Percentiles rank a stretch among this genome's conserved stretches.
Conservation (phyloP, 352 stramenopile species). For the Achlya hypogyna region DNA sequence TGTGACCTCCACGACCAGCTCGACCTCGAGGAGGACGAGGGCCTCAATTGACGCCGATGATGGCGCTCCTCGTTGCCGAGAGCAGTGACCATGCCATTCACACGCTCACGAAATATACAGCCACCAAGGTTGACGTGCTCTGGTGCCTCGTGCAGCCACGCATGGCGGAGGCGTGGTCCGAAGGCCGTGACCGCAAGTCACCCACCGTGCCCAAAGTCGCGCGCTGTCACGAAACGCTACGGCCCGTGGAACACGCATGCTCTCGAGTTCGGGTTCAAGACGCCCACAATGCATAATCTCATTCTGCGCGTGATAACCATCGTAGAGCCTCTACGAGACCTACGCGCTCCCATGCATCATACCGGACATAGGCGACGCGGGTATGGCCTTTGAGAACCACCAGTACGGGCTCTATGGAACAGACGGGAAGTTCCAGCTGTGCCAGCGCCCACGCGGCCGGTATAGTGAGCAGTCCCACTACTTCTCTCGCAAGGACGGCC, state of each 20-base stretch:
- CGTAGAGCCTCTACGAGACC: too few species aligned
- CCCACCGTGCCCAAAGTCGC: neutral
- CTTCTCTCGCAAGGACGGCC: constrained; percentile 12
- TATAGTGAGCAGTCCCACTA: constrained; percentile 4
- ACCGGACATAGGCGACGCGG: neutral
- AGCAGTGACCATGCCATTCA: neutral
- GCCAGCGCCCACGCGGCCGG: neutral
- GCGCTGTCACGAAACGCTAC: constrained; percentile 9
- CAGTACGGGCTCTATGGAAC: neutral
- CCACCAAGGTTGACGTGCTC: neutral
- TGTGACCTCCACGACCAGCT: too few species aligned
- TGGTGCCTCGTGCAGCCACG: neutral
- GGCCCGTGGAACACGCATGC: constrained; percentile 5
- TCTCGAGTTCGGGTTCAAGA: constrained; percentile 6
- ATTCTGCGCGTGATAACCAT: neutral
- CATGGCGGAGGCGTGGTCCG: neutral
- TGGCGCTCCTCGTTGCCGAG: neutral
- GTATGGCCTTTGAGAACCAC: neutral
- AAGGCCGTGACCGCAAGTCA: neutral
- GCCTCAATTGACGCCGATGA: too few species aligned
- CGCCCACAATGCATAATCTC: neutral
- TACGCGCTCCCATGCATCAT: too few species aligned
- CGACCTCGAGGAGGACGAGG: too few species aligned
- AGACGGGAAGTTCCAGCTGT: constrained; percentile 10
- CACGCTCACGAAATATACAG: constrained; percentile 1